Conservation (phyloP, 495 filamentous ascomycete genomes). For the Aspergillus panamensis region DNA sequence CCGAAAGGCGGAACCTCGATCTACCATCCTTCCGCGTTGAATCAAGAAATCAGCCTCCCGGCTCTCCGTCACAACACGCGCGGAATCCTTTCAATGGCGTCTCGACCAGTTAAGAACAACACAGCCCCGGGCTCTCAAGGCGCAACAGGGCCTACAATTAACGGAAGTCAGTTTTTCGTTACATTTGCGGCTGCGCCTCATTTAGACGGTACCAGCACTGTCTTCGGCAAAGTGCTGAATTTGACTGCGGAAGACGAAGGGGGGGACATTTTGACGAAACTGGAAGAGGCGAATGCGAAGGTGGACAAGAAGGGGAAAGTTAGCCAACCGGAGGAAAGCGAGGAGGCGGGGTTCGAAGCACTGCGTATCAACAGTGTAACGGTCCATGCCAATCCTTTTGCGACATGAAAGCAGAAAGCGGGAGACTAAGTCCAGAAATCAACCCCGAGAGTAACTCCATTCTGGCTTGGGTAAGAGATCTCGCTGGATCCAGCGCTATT, state of each 20-base stretch:
- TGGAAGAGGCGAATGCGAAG: constrained; percentile 74
- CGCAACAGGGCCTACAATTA: constrained; percentile 63
- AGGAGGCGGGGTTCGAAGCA: constrained; percentile 43
- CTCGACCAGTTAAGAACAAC: constrained; percentile 61
- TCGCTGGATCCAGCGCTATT: too few relatives aligned
- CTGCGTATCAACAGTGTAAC: constrained; percentile 71
- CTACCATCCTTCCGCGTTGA: constrained; percentile 70
- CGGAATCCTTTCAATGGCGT: constrained; percentile 92
- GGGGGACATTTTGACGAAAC: constrained; percentile 47
- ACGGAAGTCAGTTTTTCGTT: constrained; percentile 95
- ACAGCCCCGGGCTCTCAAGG: constrained; percentile 43
- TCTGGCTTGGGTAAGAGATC: neutral
- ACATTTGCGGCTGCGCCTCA: constrained; percentile 82
- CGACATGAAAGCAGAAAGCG: constrained; percentile 47
- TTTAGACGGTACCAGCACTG: constrained; percentile 89
- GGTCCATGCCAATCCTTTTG: constrained; percentile 92
- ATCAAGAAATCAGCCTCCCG: constrained; percentile 84
- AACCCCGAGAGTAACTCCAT: neutral
- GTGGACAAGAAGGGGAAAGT: constrained; percentile 92
- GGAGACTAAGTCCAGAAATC: neutral
- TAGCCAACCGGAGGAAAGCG: constrained; percentile 48
- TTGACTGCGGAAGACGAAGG: constrained; percentile 43
- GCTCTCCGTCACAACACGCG: constrained; percentile 80
- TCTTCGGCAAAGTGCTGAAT: constrained; percentile 79
- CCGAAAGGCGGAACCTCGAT: constrained; percentile 84